Conservation (phyloP, 805 yeast genomes). For the Cyberlindnera veronae region DNA sequence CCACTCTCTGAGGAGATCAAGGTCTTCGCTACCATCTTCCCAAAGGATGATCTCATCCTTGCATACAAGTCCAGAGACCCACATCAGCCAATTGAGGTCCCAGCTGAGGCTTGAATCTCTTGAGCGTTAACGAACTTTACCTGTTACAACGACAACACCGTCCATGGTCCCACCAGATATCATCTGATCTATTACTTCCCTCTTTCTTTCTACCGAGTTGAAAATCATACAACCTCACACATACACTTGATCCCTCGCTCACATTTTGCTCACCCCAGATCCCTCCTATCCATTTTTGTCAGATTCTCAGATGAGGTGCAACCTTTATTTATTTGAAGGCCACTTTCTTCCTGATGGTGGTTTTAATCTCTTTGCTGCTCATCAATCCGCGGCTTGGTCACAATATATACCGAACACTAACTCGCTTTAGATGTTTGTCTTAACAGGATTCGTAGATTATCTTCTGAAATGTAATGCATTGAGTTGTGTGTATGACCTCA, state of each 20-base stretch:
- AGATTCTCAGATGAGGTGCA: not conserved
- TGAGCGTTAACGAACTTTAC: not conserved
- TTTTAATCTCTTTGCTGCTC: not conserved
- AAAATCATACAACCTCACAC: too few relatives aligned
- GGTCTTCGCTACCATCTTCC: conserved; percentile 98
- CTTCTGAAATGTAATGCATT: too few relatives aligned
- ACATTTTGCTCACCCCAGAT: not conserved
- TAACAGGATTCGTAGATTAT: too few relatives aligned
- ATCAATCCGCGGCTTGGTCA: not conserved
- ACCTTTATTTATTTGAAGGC: not conserved
- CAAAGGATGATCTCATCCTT: conserved; percentile 88
- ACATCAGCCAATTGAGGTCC: conserved; percentile 20
- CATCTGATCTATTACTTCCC: not conserved
- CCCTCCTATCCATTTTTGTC: not conserved
- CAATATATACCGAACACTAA: not conserved
- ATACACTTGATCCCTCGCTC: too few relatives aligned
- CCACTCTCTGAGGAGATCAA: conserved; percentile 85
- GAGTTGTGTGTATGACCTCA: conserved; percentile 2
- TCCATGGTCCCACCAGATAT: not conserved
- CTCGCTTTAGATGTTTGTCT: not conserved
- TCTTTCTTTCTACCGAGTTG: not conserved
- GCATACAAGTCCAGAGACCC: conserved; percentile 67
- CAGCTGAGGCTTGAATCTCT: conserved; percentile 9
- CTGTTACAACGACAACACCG: too few relatives aligned
- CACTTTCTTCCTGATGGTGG: not conserved